Evolutionary conservation across 768 basidiomycete species (phyloP), one percentile per base, ranked within the genome.

Genomic region (Udeniomyces megalosporus): DNA sequence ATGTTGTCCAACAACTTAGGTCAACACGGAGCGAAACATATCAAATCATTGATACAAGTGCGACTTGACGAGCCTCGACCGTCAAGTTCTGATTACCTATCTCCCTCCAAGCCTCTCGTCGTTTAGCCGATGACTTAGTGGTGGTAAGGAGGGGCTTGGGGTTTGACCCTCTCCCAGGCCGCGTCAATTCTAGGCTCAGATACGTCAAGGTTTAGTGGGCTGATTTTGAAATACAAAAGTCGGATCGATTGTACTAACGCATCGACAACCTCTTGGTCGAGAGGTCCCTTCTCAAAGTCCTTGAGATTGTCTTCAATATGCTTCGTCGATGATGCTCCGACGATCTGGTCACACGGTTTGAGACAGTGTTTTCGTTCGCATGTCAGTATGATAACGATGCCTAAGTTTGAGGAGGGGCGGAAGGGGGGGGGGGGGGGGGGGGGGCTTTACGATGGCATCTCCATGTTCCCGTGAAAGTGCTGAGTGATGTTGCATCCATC

Each of bases 321-420:
- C 32, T 74, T 73, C 66, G 79, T 53, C 62, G 76, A 80, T 4
- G 79, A 80, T 29, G 82, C 82, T n/a, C 82, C 82, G 66, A 85
- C 82, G 60, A 84, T 72, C 57, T 58, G 57, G 45, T 7, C 14
- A 24, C 10, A n/a, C n/a, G n/a, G n/a, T n/a, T n/a, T n/a, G n/a
- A n/a, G n/a, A n/a, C n/a, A n/a, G n/a, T n/a, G n/a, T n/a, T n/a
- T n/a, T n/a, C n/a, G n/a, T n/a, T n/a, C n/a, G n/a, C n/a, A n/a
- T n/a, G n/a, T n/a, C n/a, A n/a, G n/a, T n/a, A n/a, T n/a, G n/a
- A n/a, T n/a, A n/a, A n/a, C n/a, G n/a, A n/a, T n/a, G n/a, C n/a
- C n/a, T n/a, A n/a, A n/a, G n/a, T n/a, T n/a, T 11, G n/a, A 2
- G 26, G 5, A 38, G 28, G 20, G n/a, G 28, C 20, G 53, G 20